Evolutionary conservation across 257 asterid species (phyloP).

Genomic region (Forsythia suspensa): DNA sequence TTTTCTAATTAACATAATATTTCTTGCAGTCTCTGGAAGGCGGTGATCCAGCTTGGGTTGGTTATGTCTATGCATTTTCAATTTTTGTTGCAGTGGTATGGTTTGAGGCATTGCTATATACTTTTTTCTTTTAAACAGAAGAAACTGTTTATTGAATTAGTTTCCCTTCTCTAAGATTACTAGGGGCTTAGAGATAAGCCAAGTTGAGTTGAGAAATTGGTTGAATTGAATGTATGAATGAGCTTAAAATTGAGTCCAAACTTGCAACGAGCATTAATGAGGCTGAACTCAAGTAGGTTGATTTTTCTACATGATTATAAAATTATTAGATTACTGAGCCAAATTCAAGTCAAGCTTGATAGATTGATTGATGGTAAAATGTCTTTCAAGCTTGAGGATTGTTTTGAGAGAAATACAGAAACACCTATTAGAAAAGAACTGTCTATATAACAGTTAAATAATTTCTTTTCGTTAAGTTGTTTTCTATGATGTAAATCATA

Average conservation of each 20-base stretch:
- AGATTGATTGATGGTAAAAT: not conserved
- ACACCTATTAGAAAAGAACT: not conserved
- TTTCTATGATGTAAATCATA: not conserved
- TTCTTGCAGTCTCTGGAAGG: constrained; percentile 76
- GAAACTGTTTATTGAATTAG: not conserved
- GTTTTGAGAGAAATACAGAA: not conserved
- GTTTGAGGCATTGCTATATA: constrained; percentile 12
- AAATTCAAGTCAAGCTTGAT: not conserved
- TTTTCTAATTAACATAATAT: constrained; percentile 26
- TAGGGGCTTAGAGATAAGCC: not conserved
- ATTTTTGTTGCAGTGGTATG: constrained; percentile 87
- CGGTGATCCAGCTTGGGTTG: constrained; percentile 84
- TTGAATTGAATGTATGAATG: not conserved
- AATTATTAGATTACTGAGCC: not conserved
- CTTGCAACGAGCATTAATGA: not conserved
- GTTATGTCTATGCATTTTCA: constrained; percentile 78
- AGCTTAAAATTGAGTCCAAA: not conserved
- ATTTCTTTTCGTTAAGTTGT: not conserved
- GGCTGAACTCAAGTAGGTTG: not conserved
- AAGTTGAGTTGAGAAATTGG: not conserved
- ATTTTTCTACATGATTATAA: not conserved
- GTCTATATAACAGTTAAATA: not conserved
- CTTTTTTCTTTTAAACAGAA: not conserved
- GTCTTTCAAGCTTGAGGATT: not conserved
- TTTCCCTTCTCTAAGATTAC: not conserved